A percentile compares a stretch with the other conserved stretches of the same genome.
These are phyloP conservation scores for Hanseniaspora lindneri DNA, from an alignment of 805 yeast species.

Conservation along the genomic window DNA sequence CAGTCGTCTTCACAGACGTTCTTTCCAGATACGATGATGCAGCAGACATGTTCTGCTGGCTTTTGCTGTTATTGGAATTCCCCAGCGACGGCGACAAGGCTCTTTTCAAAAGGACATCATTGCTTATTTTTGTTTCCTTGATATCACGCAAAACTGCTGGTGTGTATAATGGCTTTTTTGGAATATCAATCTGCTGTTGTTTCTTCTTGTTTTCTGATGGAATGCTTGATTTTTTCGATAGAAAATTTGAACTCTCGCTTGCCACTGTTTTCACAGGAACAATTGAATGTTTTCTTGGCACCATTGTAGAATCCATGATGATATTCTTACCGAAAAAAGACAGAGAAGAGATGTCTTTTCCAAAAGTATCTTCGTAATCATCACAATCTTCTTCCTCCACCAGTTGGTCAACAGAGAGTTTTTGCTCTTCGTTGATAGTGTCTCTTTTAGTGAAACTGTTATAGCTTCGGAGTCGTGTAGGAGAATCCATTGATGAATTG, in stretches of 20 bases:
- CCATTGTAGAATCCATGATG: slow-evolving; percentile 23
- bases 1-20: background rate
- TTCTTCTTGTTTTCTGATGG: slow-evolving; percentile 21
- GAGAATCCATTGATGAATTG: slow-evolving; percentile 8
- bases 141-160: slow-evolving; percentile 74
- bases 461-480: slow-evolving; percentile 13
- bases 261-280: background rate
- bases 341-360: slow-evolving; percentile 17
- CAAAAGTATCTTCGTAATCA: background rate
- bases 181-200: slow-evolving; percentile 62
- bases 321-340: slow-evolving; percentile 26
- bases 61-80: background rate
- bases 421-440: slow-evolving; percentile 9
- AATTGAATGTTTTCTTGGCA: slow-evolving; percentile 16
- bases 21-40: background rate
- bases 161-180: slow-evolving; percentile 73
- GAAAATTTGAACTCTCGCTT: background rate
- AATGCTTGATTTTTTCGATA: background rate
- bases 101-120: slow-evolving; percentile 31
- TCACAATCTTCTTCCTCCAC: background rate
- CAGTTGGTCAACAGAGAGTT: slow-evolving; percentile 10
- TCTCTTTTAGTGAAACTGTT: slow-evolving; percentile 15
- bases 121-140: slow-evolving; percentile 33
- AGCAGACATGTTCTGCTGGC: background rate
- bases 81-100: slow-evolving; percentile 19